These are phyloP conservation scores for Psidium friedrichsthalianum DNA, from an alignment of 345 rosid genomes.

Conservation along the genomic window DNA sequence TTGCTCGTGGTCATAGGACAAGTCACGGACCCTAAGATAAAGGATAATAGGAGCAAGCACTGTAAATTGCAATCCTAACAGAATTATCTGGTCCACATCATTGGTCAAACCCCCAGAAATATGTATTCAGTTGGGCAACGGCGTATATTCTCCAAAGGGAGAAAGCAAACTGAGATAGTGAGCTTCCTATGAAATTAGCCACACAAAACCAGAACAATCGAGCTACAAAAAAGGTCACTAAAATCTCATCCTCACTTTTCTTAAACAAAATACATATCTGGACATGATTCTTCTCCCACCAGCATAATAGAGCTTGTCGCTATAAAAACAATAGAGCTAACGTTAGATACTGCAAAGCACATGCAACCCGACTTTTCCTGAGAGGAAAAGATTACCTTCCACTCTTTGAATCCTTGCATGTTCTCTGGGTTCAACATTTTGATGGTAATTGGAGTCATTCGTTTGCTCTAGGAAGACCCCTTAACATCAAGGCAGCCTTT, in stretches of 20 bases:
- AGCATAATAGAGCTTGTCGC: neutral
- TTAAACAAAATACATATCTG: neutral
- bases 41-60: neutral
- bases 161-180: neutral
- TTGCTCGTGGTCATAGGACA: neutral
- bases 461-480: neutral
- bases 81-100: neutral
- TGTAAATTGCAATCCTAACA: neutral
- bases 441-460: neutral
- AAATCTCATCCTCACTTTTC: neutral
- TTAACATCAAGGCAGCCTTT: neutral
- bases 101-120: neutral
- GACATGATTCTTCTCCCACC: neutral
- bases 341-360: neutral
- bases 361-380: neutral
- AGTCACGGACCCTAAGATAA: neutral
- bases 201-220: neutral
- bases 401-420: slow-evolving; percentile 4
- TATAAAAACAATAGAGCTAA: too few relatives aligned
- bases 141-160: too few relatives aligned
- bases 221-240: neutral
- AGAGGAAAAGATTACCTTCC: neutral
- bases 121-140: neutral
- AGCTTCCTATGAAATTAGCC: neutral
- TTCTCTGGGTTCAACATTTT: neutral